Evolutionary conservation across 2,329 filamentous ascomycete genomes (phyloP).

Genomic region (Neofusicoccum kwambonambiense): DNA sequence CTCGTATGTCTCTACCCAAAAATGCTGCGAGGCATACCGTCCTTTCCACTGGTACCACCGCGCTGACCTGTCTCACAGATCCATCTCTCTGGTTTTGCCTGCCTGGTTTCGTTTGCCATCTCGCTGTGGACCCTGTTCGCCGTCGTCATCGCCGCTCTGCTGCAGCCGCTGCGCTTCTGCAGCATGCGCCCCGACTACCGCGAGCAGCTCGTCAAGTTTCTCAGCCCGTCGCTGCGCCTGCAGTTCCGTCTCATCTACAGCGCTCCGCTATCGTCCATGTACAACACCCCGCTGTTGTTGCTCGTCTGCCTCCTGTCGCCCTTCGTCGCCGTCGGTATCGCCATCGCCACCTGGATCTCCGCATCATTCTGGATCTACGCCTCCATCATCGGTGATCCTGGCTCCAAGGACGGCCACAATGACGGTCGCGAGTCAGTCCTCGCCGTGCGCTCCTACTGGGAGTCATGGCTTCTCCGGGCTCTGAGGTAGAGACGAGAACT

Average conservation of each 20-base stretch:
- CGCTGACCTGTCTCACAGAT: slow-evolving; percentile 38
- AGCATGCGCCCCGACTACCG: slow-evolving; percentile 47
- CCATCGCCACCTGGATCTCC: slow-evolving; percentile 58
- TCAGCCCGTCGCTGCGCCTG: slow-evolving; percentile 54
- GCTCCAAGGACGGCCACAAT: slow-evolving; percentile 55
- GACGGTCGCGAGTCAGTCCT: slow-evolving; percentile 61
- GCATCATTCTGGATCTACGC: slow-evolving; percentile 63
- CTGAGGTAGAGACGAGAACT: slow-evolving; percentile 22
- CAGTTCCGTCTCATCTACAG: slow-evolving; percentile 51
- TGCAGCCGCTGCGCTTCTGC: slow-evolving; percentile 56
- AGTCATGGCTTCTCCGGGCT: slow-evolving; percentile 52
- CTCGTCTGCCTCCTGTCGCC: slow-evolving; percentile 56
- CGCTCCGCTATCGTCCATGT: slow-evolving; percentile 35
- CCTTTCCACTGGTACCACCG: not conserved
- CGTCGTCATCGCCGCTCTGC: slow-evolving; percentile 48
- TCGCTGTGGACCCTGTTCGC: slow-evolving; percentile 53
- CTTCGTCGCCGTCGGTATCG: slow-evolving; percentile 55
- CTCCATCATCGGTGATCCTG: slow-evolving; percentile 61
- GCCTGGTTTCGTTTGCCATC: slow-evolving; percentile 54
- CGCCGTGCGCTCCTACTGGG: slow-evolving; percentile 60
- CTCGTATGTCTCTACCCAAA: slow-evolving; percentile 31
- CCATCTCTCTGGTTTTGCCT: slow-evolving; percentile 54
- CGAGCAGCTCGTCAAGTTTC: slow-evolving; percentile 51
- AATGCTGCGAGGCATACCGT: not conserved
- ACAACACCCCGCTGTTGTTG: slow-evolving; percentile 45